Percentiles rank a stretch among this genome's conserved stretches.
These are phyloP conservation scores for Malassezia pachydermatis DNA, from an alignment of 1,284 basidiomycete genomes.

Conservation along the genomic window DNA sequence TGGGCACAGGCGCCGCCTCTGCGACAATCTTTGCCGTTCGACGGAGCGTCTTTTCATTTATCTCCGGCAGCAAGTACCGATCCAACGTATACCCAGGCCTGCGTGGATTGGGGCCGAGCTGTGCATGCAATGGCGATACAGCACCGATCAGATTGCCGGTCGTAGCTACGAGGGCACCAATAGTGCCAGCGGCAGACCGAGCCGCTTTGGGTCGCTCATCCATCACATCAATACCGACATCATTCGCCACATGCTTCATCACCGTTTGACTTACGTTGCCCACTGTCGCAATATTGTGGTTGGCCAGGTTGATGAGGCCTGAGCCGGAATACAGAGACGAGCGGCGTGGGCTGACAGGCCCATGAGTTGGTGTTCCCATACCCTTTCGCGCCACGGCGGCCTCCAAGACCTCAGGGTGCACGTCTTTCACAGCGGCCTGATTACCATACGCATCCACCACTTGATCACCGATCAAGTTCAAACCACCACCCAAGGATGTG, in stretches of 20 bases:
- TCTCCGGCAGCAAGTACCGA: slow-evolving; percentile 51
- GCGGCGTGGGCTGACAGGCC: too few relatives aligned
- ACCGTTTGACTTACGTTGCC: slow-evolving; percentile 17
- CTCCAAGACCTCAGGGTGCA: slow-evolving; percentile 4
- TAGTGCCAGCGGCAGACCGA: slow-evolving; percentile 58
- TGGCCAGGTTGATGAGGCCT: slow-evolving; percentile 7
- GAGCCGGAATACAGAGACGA: background rate
- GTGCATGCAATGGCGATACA: slow-evolving; percentile 41
- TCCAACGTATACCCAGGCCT: slow-evolving; percentile 61
- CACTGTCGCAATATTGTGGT: slow-evolving; percentile 1
- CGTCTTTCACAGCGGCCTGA: background rate
- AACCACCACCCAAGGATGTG: slow-evolving; percentile 7
- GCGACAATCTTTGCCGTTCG: slow-evolving; percentile 44
- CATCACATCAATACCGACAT: slow-evolving; percentile 35
- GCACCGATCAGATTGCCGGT: slow-evolving; percentile 55
- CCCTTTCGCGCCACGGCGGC: background rate
- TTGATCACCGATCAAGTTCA: background rate
- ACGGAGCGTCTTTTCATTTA: slow-evolving; percentile 45
- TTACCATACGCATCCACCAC: slow-evolving; percentile 10
- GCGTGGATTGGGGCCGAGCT: slow-evolving; percentile 59
- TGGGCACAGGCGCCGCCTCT: slow-evolving; percentile 32
- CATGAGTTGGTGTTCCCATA: background rate
- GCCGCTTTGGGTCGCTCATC: slow-evolving; percentile 54
- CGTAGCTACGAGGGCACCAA: slow-evolving; percentile 63
- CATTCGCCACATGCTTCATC: slow-evolving; percentile 32